Conservation (phyloP, 2,329 filamentous ascomycete genomes). For the Calonectria multiphialidica region DNA sequence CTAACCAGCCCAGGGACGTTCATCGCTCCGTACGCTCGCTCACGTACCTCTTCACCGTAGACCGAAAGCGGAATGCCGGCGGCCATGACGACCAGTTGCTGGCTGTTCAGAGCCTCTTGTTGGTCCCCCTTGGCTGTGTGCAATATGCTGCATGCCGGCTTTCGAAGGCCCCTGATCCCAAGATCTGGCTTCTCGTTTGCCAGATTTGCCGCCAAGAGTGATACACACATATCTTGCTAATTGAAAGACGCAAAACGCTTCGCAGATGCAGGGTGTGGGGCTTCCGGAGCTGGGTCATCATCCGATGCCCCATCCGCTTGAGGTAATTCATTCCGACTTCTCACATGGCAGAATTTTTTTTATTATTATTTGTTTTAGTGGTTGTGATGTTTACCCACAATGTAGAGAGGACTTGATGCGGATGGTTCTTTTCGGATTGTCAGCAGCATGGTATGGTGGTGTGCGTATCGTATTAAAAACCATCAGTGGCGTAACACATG, state of each 20-base stretch:
- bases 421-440: conserved; percentile 5
- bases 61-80: conserved; percentile 22
- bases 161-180: not conserved
- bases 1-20: conserved; percentile 4
- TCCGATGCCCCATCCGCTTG: conserved; percentile 42
- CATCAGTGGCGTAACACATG: conserved; percentile 5
- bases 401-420: not conserved
- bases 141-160: not conserved
- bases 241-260: conserved; percentile 32
- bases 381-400: conserved; percentile 4
- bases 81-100: not conserved
- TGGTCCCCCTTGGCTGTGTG: not conserved
- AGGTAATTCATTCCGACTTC: conserved; percentile 41
- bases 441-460: not conserved
- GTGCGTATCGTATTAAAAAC: conserved; percentile 18
- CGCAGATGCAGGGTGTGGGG: conserved; percentile 39
- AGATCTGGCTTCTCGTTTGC: conserved; percentile 5
- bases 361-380: not conserved
- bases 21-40: not conserved
- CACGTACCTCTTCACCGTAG: conserved; percentile 6
- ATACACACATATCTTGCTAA: conserved; percentile 9
- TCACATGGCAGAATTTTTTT: conserved; percentile 32
- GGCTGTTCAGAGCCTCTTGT: not conserved
- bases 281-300: conserved; percentile 38
- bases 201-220: conserved; percentile 8